Conservation (phyloP, 1,284 basidiomycete species). For the Sporisorium graminicola region DNA sequence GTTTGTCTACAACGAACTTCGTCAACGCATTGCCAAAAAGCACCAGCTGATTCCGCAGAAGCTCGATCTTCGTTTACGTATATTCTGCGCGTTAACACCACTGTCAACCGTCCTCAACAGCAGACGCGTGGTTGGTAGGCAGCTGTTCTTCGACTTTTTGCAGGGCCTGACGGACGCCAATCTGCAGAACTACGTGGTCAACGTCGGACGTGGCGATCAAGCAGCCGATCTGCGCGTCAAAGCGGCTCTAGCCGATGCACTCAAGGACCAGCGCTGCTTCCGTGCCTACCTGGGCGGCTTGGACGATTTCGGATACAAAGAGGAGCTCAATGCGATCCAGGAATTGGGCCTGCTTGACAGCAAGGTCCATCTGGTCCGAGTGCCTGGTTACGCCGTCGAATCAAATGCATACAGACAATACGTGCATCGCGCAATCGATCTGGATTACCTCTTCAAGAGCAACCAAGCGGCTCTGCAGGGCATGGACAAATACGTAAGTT, state of each 20-base stretch:
- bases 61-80: conserved; percentile 34
- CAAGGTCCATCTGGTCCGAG: conserved; percentile 42
- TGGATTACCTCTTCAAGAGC: conserved; percentile 44
- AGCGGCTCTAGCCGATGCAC: conserved; percentile 38
- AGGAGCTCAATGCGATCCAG: conserved; percentile 31
- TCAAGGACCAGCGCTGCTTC: conserved; percentile 38
- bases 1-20: conserved; percentile 28
- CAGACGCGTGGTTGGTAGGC: conserved; percentile 2
- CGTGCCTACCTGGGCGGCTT: conserved; percentile 43
- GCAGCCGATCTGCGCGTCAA: conserved; percentile 47
- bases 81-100: conserved; percentile 15
- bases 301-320: conserved; percentile 46
- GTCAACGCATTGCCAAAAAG: conserved; percentile 32
- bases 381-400: conserved; percentile 35
- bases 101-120: conserved; percentile 8
- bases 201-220: conserved; percentile 29
- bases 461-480: background rate
- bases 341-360: conserved; percentile 19
- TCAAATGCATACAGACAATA: conserved; percentile 24
- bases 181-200: conserved; percentile 40
- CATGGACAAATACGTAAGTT: conserved; percentile 24
- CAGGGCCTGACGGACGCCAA: conserved; percentile 28
- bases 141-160: conserved; percentile 24
- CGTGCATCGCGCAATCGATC: conserved; percentile 34
- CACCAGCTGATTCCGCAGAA: conserved; percentile 19